Evolutionary conservation across 176 grass and related monocot species (phyloP).

Genomic region (maize (Zea mays)): DNA sequence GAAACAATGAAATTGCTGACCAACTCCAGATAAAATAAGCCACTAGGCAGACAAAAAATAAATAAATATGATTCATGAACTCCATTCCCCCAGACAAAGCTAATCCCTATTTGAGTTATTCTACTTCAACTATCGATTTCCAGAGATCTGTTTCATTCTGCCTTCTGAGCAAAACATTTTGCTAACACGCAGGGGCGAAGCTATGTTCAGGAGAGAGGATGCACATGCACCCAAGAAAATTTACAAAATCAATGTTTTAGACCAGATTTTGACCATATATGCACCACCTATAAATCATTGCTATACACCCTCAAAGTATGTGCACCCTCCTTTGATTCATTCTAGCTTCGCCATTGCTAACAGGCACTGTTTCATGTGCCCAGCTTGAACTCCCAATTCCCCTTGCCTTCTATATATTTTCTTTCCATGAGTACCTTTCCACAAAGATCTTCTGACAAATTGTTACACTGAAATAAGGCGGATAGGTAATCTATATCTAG

Average conservation of each 20-base stretch:
- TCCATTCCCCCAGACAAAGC: neutral
- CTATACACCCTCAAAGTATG: too few relatives aligned
- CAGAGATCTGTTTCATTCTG: neutral
- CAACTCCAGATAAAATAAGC: neutral
- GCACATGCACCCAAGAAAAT: too few relatives aligned
- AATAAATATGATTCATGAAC: neutral
- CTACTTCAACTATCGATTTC: neutral
- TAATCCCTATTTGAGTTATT: neutral
- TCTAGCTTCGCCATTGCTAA: neutral
- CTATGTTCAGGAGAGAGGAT: too few relatives aligned
- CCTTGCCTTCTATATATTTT: neutral
- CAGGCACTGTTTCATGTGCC: conserved; percentile 1
- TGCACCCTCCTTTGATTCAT: too few relatives aligned
- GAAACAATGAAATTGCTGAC: neutral
- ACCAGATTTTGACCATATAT: too few relatives aligned
- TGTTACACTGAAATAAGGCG: neutral
- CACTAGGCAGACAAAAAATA: neutral
- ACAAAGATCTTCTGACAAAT: neutral
- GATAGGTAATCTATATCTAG: neutral
- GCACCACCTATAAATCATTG: too few relatives aligned
- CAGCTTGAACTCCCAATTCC: neutral
- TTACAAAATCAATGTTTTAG: too few relatives aligned
- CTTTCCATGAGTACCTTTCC: neutral
- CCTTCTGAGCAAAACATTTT: neutral
- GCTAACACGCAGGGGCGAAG: neutral